Base-by-base conservation (phyloP, 2,329 filamentous ascomycete genomes). In the Ophiostoma perfectum region DNA sequence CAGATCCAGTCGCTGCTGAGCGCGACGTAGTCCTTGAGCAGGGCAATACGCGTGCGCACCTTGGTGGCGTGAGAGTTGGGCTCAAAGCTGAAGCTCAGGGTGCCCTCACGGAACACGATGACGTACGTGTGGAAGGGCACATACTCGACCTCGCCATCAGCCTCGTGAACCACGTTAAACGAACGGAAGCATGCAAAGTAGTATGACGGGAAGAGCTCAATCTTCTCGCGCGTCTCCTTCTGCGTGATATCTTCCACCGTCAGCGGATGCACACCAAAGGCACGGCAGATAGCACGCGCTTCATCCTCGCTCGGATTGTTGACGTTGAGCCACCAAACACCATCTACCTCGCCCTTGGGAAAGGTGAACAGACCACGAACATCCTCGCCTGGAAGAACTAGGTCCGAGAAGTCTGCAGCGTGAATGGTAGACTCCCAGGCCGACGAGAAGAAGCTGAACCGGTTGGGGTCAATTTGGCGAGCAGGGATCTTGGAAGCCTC, bases 281-380 rank as follows among this genome's bases (percentile, higher is more conserved):
- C 93, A 75, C 93, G 93, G 81, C 92, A 96, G 71, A 99, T 89
- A 42, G 89, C 89, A 60, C 89, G 88, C 27, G 97, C 88, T 77
- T 98, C 95, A 70, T 94, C 93, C 75, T 93, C 91, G 0, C 90
- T 93, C 1, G 94, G 92, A 73, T 91, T 92, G 76, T 94, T 90
- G 77, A 97, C 90, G 75, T 99, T 96, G 66, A 99, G 84, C 95
- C 95, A 99, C 93, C 94, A 99, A n/a, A 97, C 93, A 74, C 94
- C 94, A 73, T 93, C 84, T 2, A 80, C 78, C 70, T 88, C 86
- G 42, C 84, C 83, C 66, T 83, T 87, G 6, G 87, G 87, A 45
- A 88, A 81, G 44, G 83, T 81, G 76, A 99, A 99, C 11, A 99
- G 86, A 68, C 93, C 92, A 44, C 92, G 89, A 74, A 98, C 90